These are phyloP conservation scores for Lentinula raphanica DNA, from an alignment of 768 basidiomycete species.

Conservation along the genomic window DNA sequence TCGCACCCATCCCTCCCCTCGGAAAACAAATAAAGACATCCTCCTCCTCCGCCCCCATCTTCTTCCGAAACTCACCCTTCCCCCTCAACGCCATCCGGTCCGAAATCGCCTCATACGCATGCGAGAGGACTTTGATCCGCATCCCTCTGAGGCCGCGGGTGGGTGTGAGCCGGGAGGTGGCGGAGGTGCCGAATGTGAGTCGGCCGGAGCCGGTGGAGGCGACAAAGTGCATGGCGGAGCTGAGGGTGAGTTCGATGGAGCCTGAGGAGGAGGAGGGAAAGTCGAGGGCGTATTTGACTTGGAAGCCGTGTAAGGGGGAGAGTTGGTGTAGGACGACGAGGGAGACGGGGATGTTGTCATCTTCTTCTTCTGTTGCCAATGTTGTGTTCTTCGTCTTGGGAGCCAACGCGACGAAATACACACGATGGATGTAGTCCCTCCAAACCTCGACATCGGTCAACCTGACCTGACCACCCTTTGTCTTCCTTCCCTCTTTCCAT, in stretches of 20 bases:
- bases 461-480: conserved; percentile 1
- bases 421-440: conserved; percentile 1
- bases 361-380: background rate
- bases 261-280: background rate
- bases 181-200: background rate
- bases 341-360: background rate
- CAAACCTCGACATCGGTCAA: conserved; percentile 3
- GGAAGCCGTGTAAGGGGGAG: background rate
- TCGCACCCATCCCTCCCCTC: background rate
- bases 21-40: conserved; percentile 3
- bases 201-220: background rate
- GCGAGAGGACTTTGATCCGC: background rate
- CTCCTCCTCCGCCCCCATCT: conserved; percentile 7
- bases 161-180: background rate
- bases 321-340: conserved; percentile 7
- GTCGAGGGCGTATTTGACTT: conserved; percentile 7
- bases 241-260: background rate
- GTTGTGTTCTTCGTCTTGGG: background rate
- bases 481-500: background rate
- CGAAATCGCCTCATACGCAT: conserved; percentile 4
- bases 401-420: background rate
- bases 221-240: background rate
- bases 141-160: background rate
- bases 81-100: background rate
- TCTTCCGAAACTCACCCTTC: conserved; percentile 4